phyloP scores from a whole-genome alignment of 2,329 filamentous ascomycete genomes.

The Colletotrichum tanaceti region DNA sequence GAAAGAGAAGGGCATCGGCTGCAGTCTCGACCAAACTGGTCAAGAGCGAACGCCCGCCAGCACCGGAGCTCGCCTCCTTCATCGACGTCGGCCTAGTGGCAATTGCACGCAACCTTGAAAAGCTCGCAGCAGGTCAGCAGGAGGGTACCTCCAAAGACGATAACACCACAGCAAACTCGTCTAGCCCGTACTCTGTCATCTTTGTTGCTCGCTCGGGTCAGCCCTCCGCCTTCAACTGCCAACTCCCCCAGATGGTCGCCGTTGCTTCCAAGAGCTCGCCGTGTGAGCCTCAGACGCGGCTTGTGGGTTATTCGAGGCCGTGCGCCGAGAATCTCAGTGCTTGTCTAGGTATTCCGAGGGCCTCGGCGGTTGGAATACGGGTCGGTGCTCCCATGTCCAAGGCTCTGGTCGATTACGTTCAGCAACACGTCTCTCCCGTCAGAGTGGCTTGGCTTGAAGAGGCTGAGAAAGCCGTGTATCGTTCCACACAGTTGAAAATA shows the following conservation, averaged over 20 bases:
- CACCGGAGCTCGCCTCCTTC: slow-evolving; percentile 65
- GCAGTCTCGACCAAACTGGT: slow-evolving; percentile 39
- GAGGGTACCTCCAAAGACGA: slow-evolving; percentile 50
- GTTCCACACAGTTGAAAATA: slow-evolving; percentile 43
- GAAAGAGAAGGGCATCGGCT: slow-evolving; percentile 57
- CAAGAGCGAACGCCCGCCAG: slow-evolving; percentile 49
- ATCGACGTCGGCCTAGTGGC: slow-evolving; percentile 74
- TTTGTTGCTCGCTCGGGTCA: slow-evolving; percentile 70
- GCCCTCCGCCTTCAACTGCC: slow-evolving; percentile 67
- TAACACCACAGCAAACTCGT: not conserved
- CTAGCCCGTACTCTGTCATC: slow-evolving; percentile 60
- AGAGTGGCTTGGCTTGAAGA: slow-evolving; percentile 64
- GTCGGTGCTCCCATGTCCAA: slow-evolving; percentile 67
- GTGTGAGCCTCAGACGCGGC: slow-evolving; percentile 57
- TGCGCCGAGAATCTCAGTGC: slow-evolving; percentile 68
- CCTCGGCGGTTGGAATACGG: slow-evolving; percentile 72
- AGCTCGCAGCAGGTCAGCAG: slow-evolving; percentile 14
- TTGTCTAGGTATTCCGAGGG: slow-evolving; percentile 70
- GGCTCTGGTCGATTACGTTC: slow-evolving; percentile 67
- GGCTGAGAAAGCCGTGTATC: slow-evolving; percentile 44
- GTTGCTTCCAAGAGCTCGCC: slow-evolving; percentile 59
- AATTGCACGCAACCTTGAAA: slow-evolving; percentile 67
- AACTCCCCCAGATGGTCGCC: slow-evolving; percentile 67
- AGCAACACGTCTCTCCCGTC: slow-evolving; percentile 62
- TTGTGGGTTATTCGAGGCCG: slow-evolving; percentile 72